Base-by-base conservation (phyloP, 148 eudicot species). In the Dysphania ambrosioides region DNA sequence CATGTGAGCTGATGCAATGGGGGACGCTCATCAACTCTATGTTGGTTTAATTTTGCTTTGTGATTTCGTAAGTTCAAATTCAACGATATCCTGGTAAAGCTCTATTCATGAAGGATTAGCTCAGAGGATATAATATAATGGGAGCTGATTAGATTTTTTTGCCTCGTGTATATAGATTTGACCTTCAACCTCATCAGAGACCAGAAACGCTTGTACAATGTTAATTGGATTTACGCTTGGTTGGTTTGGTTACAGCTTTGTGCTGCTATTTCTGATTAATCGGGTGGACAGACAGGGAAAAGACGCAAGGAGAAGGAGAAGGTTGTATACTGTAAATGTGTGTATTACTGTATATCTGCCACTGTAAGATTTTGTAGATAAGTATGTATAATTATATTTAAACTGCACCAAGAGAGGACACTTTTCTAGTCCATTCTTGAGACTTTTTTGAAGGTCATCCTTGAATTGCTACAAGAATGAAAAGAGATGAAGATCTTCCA, bases 351-450 rank as follows among this genome's bases (percentile, higher is more conserved):
- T n/a, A 72, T 56, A 70, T 68, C 63, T 66, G 49, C 27, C 72
- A 68, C 32, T 75, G 79, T 65, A 58, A 66, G 76, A 66, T 72
- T 76, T 76, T 66, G 79, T 76, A 76, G 73, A 12, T 74, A n/a
- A 71, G 75, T 68, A 73, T 72, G 32, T 47, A 58, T 47, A 42
- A 31, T 69, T 42, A 74, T 78, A 73, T 71, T 26, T 63, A 40
- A n/a, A 26, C 2, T 64, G 67, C 53, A 55, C 73, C 71, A 66
- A 66, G 23, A 70, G 34, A 18, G 40, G 41, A 32, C 32, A 4
- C 8, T 1, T 7, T 24, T 10, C 27, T 29, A 41, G 40, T 41
- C 13, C 59, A 72, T 29, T 27, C 32, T 55, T 2, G 12, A 38
- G 8, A 38, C 67, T 51, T 13, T n/a, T n/a, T n/a, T n/a, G n/a